phyloP scores from a whole-genome alignment of 768 basidiomycete genomes.

The Agaricus subrufescens region DNA sequence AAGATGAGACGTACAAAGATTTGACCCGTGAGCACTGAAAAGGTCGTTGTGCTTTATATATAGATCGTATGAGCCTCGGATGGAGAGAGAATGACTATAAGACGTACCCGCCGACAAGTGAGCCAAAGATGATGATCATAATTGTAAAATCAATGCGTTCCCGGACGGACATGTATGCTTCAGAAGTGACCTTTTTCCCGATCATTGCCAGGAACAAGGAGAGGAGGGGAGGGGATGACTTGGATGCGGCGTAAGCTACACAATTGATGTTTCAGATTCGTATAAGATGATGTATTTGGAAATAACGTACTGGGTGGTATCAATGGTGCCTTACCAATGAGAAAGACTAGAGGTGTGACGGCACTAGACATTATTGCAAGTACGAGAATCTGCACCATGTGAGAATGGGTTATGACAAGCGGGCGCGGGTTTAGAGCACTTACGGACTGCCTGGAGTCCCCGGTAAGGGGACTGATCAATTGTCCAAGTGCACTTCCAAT shows the following conservation, averaged over 20 bases:
- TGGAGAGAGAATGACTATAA: neutral
- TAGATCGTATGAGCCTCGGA: neutral
- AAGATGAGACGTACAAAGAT: conserved; percentile 47
- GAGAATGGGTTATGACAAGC: neutral
- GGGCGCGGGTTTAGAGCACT: conserved; percentile 15
- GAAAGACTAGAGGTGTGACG: conserved; percentile 49
- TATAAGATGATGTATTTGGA: neutral
- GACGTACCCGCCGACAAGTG: conserved; percentile 59
- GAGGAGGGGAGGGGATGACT: conserved; percentile 44
- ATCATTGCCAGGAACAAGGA: conserved; percentile 52
- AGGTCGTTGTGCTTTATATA: conserved; percentile 47
- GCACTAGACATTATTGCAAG: conserved; percentile 70
- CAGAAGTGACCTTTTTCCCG: conserved; percentile 35
- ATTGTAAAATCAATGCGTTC: conserved; percentile 73
- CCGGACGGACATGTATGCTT: conserved; percentile 53
- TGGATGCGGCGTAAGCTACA: conserved; percentile 65
- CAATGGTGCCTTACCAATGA: conserved; percentile 61
- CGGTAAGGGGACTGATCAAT: conserved; percentile 61
- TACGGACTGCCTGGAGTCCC: conserved; percentile 54
- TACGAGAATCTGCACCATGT: conserved; percentile 50
- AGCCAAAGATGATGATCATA: conserved; percentile 54
- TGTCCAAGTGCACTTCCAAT: conserved; percentile 72
- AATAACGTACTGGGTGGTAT: conserved; percentile 66
- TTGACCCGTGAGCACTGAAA: conserved; percentile 63
- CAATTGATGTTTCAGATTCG: conserved; percentile 10